Percentiles rank a stretch among this genome's conserved stretches.
Evolutionary conservation across 768 basidiomycete genomes (phyloP).

Genomic region (Gymnopilus dilepis): DNA sequence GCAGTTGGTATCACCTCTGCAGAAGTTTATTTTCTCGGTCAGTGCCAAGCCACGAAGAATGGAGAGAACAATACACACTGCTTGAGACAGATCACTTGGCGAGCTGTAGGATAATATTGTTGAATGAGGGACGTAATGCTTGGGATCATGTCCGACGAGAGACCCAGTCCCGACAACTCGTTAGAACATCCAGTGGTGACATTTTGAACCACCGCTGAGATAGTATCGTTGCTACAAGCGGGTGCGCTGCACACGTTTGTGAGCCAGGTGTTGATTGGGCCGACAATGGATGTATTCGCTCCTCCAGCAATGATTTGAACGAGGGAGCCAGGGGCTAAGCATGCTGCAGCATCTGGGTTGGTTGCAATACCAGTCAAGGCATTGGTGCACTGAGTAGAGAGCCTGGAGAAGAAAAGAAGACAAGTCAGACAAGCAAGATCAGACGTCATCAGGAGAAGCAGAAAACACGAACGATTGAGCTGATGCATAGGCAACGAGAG

Average conservation of each 20-base stretch:
- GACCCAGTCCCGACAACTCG: slow-evolving; percentile 40
- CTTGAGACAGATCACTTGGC: slow-evolving; percentile 64
- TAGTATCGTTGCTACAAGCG: slow-evolving; percentile 63
- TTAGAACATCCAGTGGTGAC: slow-evolving; percentile 52
- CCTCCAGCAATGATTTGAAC: slow-evolving; percentile 41
- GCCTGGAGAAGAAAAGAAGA: slow-evolving; percentile 24
- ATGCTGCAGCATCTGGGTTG: slow-evolving; percentile 49
- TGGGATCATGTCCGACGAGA: slow-evolving; percentile 28
- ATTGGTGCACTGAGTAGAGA: slow-evolving; percentile 55
- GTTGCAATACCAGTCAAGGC: slow-evolving; percentile 51
- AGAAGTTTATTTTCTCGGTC: slow-evolving; percentile 2
- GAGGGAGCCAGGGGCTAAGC: slow-evolving; percentile 55
- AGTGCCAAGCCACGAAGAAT: neutral
- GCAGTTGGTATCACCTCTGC: slow-evolving; percentile 52
- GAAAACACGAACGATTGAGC: slow-evolving; percentile 48
- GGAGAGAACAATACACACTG: slow-evolving; percentile 51
- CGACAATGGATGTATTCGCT: slow-evolving; percentile 46
- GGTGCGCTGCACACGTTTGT: slow-evolving; percentile 54
- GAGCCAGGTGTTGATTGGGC: slow-evolving; percentile 64
- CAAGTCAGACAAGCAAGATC: neutral
- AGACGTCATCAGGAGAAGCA: neutral
- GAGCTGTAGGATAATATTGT: slow-evolving; percentile 57
- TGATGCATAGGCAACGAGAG: slow-evolving; percentile 38
- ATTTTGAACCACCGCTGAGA: slow-evolving; percentile 58
- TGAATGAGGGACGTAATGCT: slow-evolving; percentile 48